phyloP scores from a whole-genome alignment of 2,329 filamentous ascomycete genomes.

The Cladorrhinum sp. region DNA sequence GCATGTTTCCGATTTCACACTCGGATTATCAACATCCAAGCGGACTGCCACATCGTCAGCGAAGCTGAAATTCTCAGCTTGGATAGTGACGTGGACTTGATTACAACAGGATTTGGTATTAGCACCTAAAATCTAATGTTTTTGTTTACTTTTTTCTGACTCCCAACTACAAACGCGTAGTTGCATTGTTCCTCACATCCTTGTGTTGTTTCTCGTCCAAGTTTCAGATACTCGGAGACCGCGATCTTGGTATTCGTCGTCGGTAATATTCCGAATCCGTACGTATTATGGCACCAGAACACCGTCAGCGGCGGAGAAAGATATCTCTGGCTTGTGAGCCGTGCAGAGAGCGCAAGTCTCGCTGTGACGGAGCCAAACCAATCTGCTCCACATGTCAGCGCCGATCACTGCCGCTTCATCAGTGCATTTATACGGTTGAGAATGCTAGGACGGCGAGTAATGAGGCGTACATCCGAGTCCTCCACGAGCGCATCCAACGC shows the following conservation, averaged over 20 bases:
- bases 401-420: conserved; percentile 33
- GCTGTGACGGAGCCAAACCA: conserved; percentile 43
- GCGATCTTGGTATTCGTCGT: not conserved
- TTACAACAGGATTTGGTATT: not conserved
- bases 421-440: conserved; percentile 39
- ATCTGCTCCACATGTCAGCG: conserved; percentile 42
- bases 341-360: conserved; percentile 40
- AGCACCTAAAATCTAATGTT: too few species aligned
- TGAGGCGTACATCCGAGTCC: conserved; percentile 31
- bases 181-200: too few species aligned
- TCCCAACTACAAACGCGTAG: too few species aligned
- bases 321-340: conserved; percentile 42
- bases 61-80: not conserved
- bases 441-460: conserved; percentile 38
- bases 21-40: not conserved
- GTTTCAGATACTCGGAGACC: too few species aligned
- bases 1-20: not conserved
- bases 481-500: conserved; percentile 31
- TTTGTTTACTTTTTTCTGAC: too few species aligned
- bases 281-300: conserved; percentile 6
- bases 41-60: not conserved
- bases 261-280: not conserved
- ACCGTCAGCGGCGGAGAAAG: conserved; percentile 17
- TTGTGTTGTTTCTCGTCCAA: too few species aligned
- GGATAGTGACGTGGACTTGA: not conserved